Percentiles rank a stretch among this genome's conserved stretches.
Conservation (phyloP, 2,329 filamentous ascomycete species). For the Aspergillus sp. region DNA sequence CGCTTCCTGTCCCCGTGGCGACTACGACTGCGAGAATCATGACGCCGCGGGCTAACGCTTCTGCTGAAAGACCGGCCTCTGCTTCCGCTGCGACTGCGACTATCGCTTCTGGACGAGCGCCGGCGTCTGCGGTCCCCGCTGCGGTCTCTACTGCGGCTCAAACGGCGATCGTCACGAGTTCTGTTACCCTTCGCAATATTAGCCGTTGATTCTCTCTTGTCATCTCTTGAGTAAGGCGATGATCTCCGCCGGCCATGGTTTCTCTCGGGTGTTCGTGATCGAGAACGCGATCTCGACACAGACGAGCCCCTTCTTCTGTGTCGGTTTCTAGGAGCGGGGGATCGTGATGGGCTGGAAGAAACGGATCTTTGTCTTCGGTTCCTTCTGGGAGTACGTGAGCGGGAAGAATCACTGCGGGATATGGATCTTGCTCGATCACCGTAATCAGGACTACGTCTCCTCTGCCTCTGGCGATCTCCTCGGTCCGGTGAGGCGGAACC, state of each 20-base stretch:
- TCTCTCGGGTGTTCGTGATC: conserved; percentile 28
- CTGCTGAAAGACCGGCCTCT: conserved; percentile 29
- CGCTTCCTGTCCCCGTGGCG: conserved; percentile 38
- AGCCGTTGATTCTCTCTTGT: conserved; percentile 46
- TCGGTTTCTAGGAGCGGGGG: conserved; percentile 32
- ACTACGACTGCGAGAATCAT: conserved; percentile 29
- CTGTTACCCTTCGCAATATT: conserved; percentile 50
- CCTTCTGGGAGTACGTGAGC: conserved; percentile 58
- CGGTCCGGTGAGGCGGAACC: conserved; percentile 43
- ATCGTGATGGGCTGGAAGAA: conserved; percentile 38
- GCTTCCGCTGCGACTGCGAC: conserved; percentile 26
- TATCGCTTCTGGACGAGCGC: conserved; percentile 25
- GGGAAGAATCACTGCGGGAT: conserved; percentile 50
- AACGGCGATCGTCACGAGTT: conserved; percentile 41
- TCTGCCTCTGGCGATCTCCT: conserved; percentile 35
- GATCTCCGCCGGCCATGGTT: conserved; percentile 41
- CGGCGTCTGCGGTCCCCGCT: conserved; percentile 30
- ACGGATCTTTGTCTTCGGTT: conserved; percentile 41
- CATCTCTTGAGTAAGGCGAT: conserved; percentile 43
- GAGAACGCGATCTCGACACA: conserved; percentile 38
- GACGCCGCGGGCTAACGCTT: conserved; percentile 45
- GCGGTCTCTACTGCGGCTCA: conserved; percentile 23
- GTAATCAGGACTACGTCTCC: conserved; percentile 40
- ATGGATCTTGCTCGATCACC: conserved; percentile 51
- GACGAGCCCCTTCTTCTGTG: conserved; percentile 35